A percentile compares a stretch with the other conserved stretches of the same genome.
Evolutionary conservation across 2,329 filamentous ascomycete genomes (phyloP).

Genomic region (Colletotrichum nymphaeae): DNA sequence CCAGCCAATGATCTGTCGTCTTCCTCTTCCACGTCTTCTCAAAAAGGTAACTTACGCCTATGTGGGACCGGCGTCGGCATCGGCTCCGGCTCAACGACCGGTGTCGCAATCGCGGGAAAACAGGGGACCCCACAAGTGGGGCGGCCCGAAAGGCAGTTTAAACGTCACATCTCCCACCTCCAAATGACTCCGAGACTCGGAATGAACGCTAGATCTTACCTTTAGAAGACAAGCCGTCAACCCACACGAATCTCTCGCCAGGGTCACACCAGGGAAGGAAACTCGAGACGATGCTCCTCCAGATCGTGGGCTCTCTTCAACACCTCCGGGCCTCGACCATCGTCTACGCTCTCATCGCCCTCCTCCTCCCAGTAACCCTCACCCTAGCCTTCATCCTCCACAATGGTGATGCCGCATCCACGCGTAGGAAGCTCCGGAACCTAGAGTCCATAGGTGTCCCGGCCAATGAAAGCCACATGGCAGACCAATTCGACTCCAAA

Average conservation of each 20-base stretch:
- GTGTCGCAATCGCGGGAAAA: not conserved
- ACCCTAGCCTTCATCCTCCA: not conserved
- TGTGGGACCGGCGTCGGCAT: not conserved
- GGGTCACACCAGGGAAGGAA: not conserved
- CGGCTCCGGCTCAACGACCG: not conserved
- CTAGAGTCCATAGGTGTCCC: conserved; percentile 36
- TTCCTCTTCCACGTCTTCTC: too few relatives aligned
- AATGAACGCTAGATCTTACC: not conserved
- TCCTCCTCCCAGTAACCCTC: not conserved
- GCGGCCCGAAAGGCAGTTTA: not conserved
- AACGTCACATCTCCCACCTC: not conserved
- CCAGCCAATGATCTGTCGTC: not conserved
- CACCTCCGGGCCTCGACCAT: not conserved
- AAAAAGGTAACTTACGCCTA: not conserved
- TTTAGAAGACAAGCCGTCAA: not conserved
- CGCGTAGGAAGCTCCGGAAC: conserved; percentile 3
- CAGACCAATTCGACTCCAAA: conserved; percentile 38
- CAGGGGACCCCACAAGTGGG: not conserved
- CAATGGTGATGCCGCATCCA: not conserved
- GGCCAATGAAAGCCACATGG: conserved; percentile 42
- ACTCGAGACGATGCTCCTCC: not conserved
- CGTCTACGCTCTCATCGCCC: not conserved
- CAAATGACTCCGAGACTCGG: not conserved
- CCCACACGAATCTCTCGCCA: not conserved
- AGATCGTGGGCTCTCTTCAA: not conserved